phyloP scores from a whole-genome alignment of 2,329 filamentous ascomycete genomes.

The Claviceps purpurea region DNA sequence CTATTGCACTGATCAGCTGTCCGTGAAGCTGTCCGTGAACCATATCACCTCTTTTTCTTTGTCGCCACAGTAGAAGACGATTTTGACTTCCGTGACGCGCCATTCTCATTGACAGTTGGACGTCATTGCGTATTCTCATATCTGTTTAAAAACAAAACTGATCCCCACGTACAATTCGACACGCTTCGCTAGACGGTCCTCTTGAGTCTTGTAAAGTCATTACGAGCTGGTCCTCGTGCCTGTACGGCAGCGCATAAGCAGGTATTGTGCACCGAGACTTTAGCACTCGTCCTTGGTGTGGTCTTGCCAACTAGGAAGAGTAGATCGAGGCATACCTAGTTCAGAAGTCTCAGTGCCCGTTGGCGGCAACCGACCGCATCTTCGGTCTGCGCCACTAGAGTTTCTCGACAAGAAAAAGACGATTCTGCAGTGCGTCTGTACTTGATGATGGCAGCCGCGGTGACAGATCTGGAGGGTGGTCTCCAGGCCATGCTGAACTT shows the following conservation, averaged over 20 bases:
- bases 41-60: slow-evolving; percentile 7
- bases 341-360: not conserved
- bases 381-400: not conserved
- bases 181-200: slow-evolving; percentile 2
- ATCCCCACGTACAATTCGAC: slow-evolving; percentile 5
- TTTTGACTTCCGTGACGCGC: slow-evolving; percentile 6
- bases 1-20: slow-evolving; percentile 1
- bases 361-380: not conserved
- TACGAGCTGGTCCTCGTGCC: not conserved
- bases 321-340: not conserved
- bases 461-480: slow-evolving; percentile 81
- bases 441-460: slow-evolving; percentile 58
- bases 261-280: not conserved
- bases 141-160: not conserved
- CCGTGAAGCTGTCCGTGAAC: slow-evolving; percentile 10
- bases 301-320: not conserved
- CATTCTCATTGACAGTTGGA: slow-evolving; percentile 4
- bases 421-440: slow-evolving; percentile 7
- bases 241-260: not conserved
- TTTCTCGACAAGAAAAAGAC: not conserved
- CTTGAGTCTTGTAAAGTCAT: slow-evolving; percentile 6
- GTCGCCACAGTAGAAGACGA: slow-evolving; percentile 11
- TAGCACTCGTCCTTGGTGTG: not conserved
- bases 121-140: slow-evolving; percentile 8
- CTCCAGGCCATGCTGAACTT: slow-evolving; percentile 83